Evolutionary conservation across 2,329 filamentous ascomycete genomes (phyloP).

Genomic region (Paraphoma sp.): DNA sequence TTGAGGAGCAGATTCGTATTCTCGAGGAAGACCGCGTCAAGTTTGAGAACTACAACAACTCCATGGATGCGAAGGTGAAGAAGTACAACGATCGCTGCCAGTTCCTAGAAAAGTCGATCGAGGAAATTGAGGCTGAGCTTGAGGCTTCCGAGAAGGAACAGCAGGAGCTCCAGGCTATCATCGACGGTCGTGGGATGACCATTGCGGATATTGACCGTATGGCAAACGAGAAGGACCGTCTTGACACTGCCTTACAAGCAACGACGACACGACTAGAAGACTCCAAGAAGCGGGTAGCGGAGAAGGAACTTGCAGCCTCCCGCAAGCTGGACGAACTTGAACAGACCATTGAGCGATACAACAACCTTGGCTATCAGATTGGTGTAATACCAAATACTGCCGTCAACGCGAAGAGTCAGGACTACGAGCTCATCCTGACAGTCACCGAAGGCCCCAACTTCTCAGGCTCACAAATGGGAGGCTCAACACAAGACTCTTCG

Average conservation of each 20-base stretch:
- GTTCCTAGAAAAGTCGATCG: constrained; percentile 84
- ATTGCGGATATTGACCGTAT: constrained; percentile 99
- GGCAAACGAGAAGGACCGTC: constrained; percentile 90
- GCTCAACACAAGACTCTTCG: constrained; percentile 54
- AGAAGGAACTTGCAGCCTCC: constrained; percentile 88
- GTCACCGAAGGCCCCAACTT: constrained; percentile 82
- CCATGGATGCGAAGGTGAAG: constrained; percentile 82
- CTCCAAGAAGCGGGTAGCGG: constrained; percentile 78
- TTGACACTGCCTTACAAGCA: constrained; percentile 86
- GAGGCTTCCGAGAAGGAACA: constrained; percentile 85
- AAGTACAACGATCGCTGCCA: constrained; percentile 85
- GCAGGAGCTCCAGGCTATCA: constrained; percentile 77
- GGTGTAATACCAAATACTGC: constrained; percentile 86
- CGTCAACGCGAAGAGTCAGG: constrained; percentile 80
- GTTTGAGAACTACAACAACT: constrained; percentile 92
- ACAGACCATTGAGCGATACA: constrained; percentile 86
- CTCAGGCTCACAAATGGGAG: constrained; percentile 57
- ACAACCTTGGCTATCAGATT: constrained; percentile 92
- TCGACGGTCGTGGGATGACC: constrained; percentile 92
- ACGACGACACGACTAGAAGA: constrained; percentile 81
- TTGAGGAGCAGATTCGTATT: constrained; percentile 90
- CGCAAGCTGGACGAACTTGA: constrained; percentile 91
- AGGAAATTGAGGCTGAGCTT: constrained; percentile 82
- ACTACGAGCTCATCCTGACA: constrained; percentile 86
- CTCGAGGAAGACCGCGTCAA: constrained; percentile 94